phyloP scores from a whole-genome alignment of 768 basidiomycete species.

The Boletus tomentosulus region DNA sequence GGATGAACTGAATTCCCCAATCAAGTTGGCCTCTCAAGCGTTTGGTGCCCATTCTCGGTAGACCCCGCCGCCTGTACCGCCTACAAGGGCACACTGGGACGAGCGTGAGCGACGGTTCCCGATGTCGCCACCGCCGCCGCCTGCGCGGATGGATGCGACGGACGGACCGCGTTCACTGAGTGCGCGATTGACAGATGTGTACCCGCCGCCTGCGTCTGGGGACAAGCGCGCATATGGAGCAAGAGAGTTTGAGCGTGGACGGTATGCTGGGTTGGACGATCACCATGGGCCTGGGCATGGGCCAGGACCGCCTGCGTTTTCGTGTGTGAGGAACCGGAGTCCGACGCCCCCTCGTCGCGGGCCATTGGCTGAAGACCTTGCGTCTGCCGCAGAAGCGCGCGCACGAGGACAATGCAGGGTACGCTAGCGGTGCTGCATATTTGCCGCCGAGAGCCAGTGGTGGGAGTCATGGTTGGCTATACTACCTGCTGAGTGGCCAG shows the following conservation, averaged over 20 bases:
- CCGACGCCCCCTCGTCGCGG: conserved; percentile 37
- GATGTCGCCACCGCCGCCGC: conserved; percentile 10
- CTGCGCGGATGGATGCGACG: conserved; percentile 16
- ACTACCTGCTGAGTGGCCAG: too few relatives aligned
- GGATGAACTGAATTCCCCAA: conserved; percentile 93
- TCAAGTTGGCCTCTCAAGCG: conserved; percentile 74
- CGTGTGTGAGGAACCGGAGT: conserved; percentile 45
- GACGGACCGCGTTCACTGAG: conserved; percentile 24
- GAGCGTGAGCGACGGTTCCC: conserved; percentile 37
- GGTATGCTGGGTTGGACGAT: conserved; percentile 19
- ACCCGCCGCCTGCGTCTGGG: conserved; percentile 3
- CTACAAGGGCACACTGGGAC: conserved; percentile 35
- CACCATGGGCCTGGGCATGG: conserved; percentile 17
- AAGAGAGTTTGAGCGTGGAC: conserved; percentile 30
- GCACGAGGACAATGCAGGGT: conserved; percentile 38
- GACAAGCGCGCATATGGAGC: conserved; percentile 25
- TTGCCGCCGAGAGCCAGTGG: conserved; percentile 22
- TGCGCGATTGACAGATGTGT: conserved; percentile 27
- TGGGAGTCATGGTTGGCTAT: too few relatives aligned
- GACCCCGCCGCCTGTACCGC: conserved; percentile 27
- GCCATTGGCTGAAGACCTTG: conserved; percentile 31
- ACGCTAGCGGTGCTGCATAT: conserved; percentile 18
- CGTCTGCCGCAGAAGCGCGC: conserved; percentile 44
- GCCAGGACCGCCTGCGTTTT: conserved; percentile 15
- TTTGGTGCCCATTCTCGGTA: conserved; percentile 98